Base-by-base conservation (phyloP, 495 filamentous ascomycete genomes). In the Annulohypoxylon moriforme region DNA sequence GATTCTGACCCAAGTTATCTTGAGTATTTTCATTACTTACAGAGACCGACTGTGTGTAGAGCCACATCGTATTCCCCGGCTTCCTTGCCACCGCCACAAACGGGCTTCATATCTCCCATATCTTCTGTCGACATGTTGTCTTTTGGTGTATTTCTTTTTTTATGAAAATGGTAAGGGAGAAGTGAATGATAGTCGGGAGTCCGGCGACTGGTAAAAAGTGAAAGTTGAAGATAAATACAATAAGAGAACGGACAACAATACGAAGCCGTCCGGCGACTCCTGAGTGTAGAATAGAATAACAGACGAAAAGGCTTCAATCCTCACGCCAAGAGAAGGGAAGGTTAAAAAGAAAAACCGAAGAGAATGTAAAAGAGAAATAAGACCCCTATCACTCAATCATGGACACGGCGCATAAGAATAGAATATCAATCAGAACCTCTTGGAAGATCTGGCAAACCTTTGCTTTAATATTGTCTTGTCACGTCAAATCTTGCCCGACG, bases 61-160 rank as follows among this genome's bases (percentile, higher is more conserved):
- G 76, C 72, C 36, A 86, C 74, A 73, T 87, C 84, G 69, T 86
- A 87, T 59, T 83, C 82, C 66, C 81, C 83, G 0, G 60, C 69
- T 42, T 81, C 71, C 58, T 75, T 67, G 14, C 77, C 82, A 61
- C 83, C 75, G 6, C 84, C 84, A 57, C 84, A 86, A 50, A 71
- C 42, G 13, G 84, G 85, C 78, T 86, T 85, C 62, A 71, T 76
- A 10, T 64, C 58, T 64, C 31, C 68, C 68, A 76, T 55, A 50
- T 71, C 33, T 58, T 58, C 36, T 0, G 73, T 42, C 40, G 40
- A 44, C 69, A 69, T 78, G 38, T 33, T 71, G 49, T 50, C 31
- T n/a, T 20, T 24, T 33, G 38, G 14, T 60, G 34, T 5, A 14
- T 29, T 57, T 52, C 8, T 56, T 34, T 38, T 22, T 14, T 22